Percentiles rank a stretch among this genome's conserved stretches.
Conservation (phyloP, 768 basidiomycete genomes). For the Tylopilus balloui region DNA sequence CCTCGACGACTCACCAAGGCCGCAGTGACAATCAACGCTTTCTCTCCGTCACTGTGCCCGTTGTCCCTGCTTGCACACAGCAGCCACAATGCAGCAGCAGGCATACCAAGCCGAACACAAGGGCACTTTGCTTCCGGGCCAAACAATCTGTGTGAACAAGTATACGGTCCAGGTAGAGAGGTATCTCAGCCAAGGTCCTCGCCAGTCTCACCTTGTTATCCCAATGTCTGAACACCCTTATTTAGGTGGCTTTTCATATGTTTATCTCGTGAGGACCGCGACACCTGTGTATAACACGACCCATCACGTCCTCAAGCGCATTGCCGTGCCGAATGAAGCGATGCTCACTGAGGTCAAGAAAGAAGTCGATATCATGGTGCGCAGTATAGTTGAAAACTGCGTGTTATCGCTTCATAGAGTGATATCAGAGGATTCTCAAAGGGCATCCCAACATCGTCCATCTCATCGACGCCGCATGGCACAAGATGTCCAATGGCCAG, state of each 20-base stretch:
- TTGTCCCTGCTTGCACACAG: conserved; percentile 1
- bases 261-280: conserved; percentile 88
- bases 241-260: conserved; percentile 94
- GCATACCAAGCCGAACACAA: conserved; percentile 44
- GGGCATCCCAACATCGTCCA: conserved; percentile 95
- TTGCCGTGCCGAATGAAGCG: conserved; percentile 84
- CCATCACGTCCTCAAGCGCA: conserved; percentile 95
- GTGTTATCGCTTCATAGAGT: conserved; percentile 27
- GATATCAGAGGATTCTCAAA: conserved; percentile 73
- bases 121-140: conserved; percentile 74
- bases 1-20: background rate
- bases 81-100: conserved; percentile 38
- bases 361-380: conserved; percentile 98
- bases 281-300: conserved; percentile 87
- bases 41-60: conserved; percentile 1
- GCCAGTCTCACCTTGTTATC: conserved; percentile 3
- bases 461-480: conserved; percentile 93
- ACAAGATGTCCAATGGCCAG: conserved; percentile 73
- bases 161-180: conserved; percentile 88
- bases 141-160: conserved; percentile 86
- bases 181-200: conserved; percentile 89
- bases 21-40: conserved; percentile 2
- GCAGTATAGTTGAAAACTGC: conserved; percentile 20
- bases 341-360: conserved; percentile 93
- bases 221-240: conserved; percentile 14